Base-by-base conservation (phyloP, 352 stramenopile genomes). In the Globisporangium cystogenes region DNA sequence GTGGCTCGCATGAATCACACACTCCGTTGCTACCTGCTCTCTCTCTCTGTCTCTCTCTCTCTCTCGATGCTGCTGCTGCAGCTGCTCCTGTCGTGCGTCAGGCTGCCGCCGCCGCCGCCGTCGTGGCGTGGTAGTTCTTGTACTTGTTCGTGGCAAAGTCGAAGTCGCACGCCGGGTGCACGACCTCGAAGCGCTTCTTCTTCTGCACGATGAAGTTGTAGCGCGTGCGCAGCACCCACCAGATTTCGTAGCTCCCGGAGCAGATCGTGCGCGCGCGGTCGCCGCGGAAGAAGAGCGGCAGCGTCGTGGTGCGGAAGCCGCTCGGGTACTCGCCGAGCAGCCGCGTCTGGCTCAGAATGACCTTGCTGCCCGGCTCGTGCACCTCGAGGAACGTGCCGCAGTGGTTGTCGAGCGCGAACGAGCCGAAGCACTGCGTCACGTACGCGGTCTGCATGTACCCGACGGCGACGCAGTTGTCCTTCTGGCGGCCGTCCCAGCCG, bases 351-450 rank as follows among this genome's bases (percentile, higher is more conserved):
- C 75, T 84, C 47, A 95, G 51, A 40, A 93, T 88, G n/a, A 59
- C 31, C 50, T 89, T 59, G 53, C 72, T 83, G 20, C 48, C 62
- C 2, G 76, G 78, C 35, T 85, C 76, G 41, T 95, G 86, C 2
- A 95, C 48, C 60, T 95, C 86, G 27, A 95, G 62, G 57, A 95
- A 95, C 23, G 82, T 91, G 15, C 86, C 86, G 48, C 86, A 95
- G 53, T 93, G 75, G 57, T 87, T 75, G 46, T 86, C 74, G 16
- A 94, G 64, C 26, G 71, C 76, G 35, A 86, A 94, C 1, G 53
- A 29, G 1, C 82, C 78, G 41, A 68, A 76, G 51, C 86, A 95
- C 45, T 90, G 75, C 6, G 75, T 53, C 48, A 95, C 90, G 62
- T 84, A 87, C 18, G 67, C 82, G 12, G 73, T 94, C 48, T 90